Percentiles rank a stretch among this genome's conserved stretches.
Evolutionary conservation across 805 yeast genomes (phyloP).

Genomic region (Priceomyces fermenticarens): DNA sequence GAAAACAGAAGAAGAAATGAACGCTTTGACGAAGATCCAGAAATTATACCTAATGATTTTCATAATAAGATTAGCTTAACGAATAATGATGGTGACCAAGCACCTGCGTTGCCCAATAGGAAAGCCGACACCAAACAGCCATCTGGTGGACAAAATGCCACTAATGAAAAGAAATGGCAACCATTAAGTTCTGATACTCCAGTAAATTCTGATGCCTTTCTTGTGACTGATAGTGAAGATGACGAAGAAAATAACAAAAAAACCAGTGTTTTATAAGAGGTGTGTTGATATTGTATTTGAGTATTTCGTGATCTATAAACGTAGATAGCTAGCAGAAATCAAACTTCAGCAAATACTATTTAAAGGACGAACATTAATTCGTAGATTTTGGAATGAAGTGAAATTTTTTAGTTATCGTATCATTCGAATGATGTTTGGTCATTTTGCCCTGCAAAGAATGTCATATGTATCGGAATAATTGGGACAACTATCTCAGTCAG

Average conservation of each 20-base stretch:
- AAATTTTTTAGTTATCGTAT: too few species aligned
- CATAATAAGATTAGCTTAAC: constrained; percentile 44
- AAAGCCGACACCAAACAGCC: constrained; percentile 1
- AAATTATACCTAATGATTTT: constrained; percentile 49
- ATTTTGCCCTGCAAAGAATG: too few species aligned
- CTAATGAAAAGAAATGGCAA: constrained; percentile 30
- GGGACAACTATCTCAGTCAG: constrained; percentile 2
- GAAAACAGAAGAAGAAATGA: constrained; percentile 12
- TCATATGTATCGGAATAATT: too few species aligned
- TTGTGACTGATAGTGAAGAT: constrained; percentile 44
- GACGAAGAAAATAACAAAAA: constrained; percentile 21
- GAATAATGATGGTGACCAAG: constrained; percentile 25
- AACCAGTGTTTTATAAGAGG: not conserved
- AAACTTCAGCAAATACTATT: too few species aligned
- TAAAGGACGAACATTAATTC: too few species aligned
- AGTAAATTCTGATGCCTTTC: constrained; percentile 41
- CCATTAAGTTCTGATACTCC: constrained; percentile 38
- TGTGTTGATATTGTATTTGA: not conserved
- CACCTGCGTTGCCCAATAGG: constrained; percentile 17
- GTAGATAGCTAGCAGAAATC: too few species aligned
- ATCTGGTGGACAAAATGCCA: not conserved
- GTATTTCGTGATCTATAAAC: not conserved
- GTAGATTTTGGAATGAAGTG: too few species aligned
- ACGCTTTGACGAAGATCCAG: constrained; percentile 54
- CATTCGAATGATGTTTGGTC: too few species aligned